phyloP scores from a whole-genome alignment of 306 rosid species.

The Citrullus colocynthis region DNA sequence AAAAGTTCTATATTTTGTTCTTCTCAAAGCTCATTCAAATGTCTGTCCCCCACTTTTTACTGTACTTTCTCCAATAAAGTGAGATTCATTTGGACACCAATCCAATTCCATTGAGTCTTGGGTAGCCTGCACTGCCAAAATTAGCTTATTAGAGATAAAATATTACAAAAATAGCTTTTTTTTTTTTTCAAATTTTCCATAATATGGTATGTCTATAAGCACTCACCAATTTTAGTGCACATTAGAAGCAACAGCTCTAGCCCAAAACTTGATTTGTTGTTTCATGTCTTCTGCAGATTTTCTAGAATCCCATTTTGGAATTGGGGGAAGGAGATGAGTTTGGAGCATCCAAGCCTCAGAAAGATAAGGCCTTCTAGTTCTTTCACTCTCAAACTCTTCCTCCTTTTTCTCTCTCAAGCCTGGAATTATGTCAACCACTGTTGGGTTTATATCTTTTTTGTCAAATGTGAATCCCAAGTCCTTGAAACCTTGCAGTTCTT shows the following conservation, averaged over 20 bases:
- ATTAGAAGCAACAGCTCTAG: constrained; percentile 73
- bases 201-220: not conserved
- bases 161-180: not conserved
- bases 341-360: constrained; percentile 83
- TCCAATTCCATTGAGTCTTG: not conserved
- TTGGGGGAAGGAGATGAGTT: constrained; percentile 32
- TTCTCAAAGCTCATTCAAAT: not conserved
- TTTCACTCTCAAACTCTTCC: constrained; percentile 32
- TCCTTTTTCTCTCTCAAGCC: constrained; percentile 56
- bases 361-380: constrained; percentile 62
- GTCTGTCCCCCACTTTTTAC: not conserved
- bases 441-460: constrained; percentile 39
- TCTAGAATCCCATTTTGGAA: constrained; percentile 41
- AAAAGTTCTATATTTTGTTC: not conserved
- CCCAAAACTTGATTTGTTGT: constrained; percentile 84
- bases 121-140: not conserved
- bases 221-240: constrained; percentile 13
- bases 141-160: not conserved
- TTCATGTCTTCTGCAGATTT: constrained; percentile 54
- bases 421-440: constrained; percentile 60
- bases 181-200: not conserved
- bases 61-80: not conserved
- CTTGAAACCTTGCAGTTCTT: constrained; percentile 87
- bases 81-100: not conserved
- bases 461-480: constrained; percentile 90